These are phyloP conservation scores for Euryodendron excelsum DNA, from an alignment of 148 eudicot genomes.

Conservation along the genomic window DNA sequence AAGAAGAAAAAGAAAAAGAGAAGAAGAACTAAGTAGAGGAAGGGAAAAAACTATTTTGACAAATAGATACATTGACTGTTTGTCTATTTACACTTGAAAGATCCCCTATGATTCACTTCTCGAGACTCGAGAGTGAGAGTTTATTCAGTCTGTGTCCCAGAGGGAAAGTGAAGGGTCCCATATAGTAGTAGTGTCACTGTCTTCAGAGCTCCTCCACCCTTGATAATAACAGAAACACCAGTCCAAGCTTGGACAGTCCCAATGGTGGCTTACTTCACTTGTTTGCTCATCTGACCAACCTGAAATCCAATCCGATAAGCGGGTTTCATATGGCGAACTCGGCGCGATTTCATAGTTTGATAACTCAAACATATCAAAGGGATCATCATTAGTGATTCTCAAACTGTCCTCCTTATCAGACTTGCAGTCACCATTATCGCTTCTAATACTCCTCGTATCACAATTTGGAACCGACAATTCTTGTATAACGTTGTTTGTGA, in stretches of 20 bases:
- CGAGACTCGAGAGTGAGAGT: background rate
- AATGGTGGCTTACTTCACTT: background rate
- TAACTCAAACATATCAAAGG: background rate
- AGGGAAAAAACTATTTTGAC: background rate
- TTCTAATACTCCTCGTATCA: background rate
- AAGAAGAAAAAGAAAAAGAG: no score
- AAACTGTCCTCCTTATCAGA: no score
- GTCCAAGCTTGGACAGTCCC: background rate
- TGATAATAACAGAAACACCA: conserved; percentile 5
- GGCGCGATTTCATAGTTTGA: background rate
- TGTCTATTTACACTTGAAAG: background rate
- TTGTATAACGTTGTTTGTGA: background rate
- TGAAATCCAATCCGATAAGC: background rate
- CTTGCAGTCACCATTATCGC: no score
- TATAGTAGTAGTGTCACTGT: background rate
- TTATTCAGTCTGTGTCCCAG: background rate
- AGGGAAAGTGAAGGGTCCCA: conserved; percentile 1
- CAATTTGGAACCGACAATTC: background rate
- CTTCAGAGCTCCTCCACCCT: background rate
- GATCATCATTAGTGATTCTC: background rate
- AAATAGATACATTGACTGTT: background rate
- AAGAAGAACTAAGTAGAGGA: no score
- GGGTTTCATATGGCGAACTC: background rate
- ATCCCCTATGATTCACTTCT: background rate
- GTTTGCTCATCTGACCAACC: conserved; percentile 6